Evolutionary conservation across 306 rosid species (phyloP).

Genomic region (Styphnolobium japonicum): DNA sequence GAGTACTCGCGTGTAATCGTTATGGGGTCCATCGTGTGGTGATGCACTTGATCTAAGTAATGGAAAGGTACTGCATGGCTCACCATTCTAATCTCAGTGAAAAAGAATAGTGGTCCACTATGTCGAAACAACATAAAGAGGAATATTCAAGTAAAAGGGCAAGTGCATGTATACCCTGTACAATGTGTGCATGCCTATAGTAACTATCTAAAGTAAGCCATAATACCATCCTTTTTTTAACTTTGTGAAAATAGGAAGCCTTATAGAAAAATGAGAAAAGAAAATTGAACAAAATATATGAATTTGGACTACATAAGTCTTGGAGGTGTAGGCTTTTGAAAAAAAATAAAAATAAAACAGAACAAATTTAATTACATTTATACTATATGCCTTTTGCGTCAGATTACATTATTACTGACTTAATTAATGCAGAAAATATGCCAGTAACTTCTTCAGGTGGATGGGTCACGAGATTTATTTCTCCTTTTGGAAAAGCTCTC

Average conservation of each 20-base stretch:
- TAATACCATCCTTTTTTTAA: background rate
- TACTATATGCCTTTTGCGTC: background rate
- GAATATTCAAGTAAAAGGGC: background rate
- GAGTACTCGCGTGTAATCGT: constrained; percentile 8
- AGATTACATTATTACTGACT: background rate
- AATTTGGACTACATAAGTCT: background rate
- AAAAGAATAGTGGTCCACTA: background rate
- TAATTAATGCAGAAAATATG: background rate
- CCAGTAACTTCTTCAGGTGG: background rate
- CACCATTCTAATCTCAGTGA: background rate
- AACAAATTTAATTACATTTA: background rate
- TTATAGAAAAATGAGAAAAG: constrained; percentile 8
- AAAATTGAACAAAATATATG: background rate
- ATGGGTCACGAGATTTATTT: background rate
- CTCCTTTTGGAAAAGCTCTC: background rate
- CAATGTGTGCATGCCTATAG: background rate
- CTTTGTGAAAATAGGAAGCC: background rate
- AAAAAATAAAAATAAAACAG: background rate
- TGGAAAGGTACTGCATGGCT: constrained; percentile 24
- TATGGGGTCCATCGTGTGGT: constrained; percentile 27
- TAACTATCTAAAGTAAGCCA: background rate
- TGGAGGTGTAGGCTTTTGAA: background rate
- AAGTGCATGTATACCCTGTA: background rate
- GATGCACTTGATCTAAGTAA: constrained; percentile 13
- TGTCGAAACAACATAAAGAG: background rate